Conservation (phyloP, 2,329 filamentous ascomycete species). For the Stagonosporopsis rhizophila region DNA sequence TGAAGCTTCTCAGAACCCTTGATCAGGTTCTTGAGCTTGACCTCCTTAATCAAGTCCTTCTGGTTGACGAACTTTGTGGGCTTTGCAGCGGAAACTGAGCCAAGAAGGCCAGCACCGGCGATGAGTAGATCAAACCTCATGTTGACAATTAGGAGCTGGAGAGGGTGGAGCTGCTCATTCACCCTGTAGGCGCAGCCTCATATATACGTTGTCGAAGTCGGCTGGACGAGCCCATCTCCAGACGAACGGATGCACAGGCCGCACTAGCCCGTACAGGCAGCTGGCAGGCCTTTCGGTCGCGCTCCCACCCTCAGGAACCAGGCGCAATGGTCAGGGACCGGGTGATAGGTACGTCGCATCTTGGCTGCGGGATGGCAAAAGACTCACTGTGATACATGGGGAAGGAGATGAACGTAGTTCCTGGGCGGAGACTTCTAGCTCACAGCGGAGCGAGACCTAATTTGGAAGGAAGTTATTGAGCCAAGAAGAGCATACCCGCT, state of each 20-base stretch:
- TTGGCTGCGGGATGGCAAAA: conserved; percentile 29
- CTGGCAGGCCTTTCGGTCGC: conserved; percentile 15
- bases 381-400: conserved; percentile 25
- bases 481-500: conserved; percentile 21
- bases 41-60: conserved; percentile 31
- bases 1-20: conserved; percentile 44
- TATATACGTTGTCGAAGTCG: conserved; percentile 29
- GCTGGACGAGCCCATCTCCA: conserved; percentile 1
- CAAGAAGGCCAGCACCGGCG: conserved; percentile 30
- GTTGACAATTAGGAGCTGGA: conserved; percentile 20
- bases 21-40: conserved; percentile 43
- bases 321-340: conserved; percentile 15
- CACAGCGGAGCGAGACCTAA: conserved; percentile 22
- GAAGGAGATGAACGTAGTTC: conserved; percentile 30
- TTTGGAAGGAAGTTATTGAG: conserved; percentile 35
- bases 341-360: conserved; percentile 24
- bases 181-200: not conserved
- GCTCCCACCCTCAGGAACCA: conserved; percentile 28
- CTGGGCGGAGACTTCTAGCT: conserved; percentile 24
- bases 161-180: conserved; percentile 16
- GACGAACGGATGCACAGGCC: conserved; percentile 5
- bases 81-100: conserved; percentile 16
- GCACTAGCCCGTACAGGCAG: conserved; percentile 34
- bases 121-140: conserved; percentile 43
- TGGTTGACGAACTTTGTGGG: conserved; percentile 15